Evolutionary conservation across 257 asterid species (phyloP).

Genomic region (Lantana camara): DNA sequence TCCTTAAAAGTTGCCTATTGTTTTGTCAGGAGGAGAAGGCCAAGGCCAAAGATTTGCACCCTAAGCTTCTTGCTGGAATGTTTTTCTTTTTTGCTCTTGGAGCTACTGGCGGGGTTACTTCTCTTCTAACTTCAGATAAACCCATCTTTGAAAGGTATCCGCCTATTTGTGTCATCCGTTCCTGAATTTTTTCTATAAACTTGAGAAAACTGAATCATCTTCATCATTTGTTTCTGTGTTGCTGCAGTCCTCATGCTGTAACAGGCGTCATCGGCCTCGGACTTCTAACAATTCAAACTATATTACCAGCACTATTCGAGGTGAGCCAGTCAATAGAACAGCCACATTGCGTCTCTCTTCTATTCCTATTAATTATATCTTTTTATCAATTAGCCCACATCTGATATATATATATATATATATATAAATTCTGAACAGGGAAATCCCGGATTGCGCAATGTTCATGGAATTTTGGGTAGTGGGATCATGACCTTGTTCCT

Average conservation of each 20-base stretch:
- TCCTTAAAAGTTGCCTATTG: not conserved
- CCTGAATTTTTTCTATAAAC: not conserved
- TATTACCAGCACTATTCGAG: constrained; percentile 56
- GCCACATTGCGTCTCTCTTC: not conserved
- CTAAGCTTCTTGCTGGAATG: constrained; percentile 96
- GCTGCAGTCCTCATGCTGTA: constrained; percentile 66
- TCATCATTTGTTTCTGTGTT: constrained; percentile 1
- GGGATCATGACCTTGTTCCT: constrained; percentile 90
- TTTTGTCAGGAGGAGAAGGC: constrained; percentile 83
- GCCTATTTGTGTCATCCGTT: not conserved
- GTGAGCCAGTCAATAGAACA: constrained; percentile 41
- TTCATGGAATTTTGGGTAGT: constrained; percentile 88
- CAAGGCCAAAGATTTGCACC: constrained; percentile 92
- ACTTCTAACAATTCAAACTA: constrained; percentile 40
- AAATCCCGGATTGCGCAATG: constrained; percentile 70
- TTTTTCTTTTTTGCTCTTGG: constrained; percentile 97
- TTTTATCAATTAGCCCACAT: not conserved
- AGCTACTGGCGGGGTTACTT: constrained; percentile 85
- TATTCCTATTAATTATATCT: not conserved
- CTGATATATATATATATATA: constrained; percentile 2
- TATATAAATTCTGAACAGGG: constrained; percentile 45
- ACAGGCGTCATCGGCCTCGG: constrained; percentile 50
- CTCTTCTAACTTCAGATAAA: constrained; percentile 86
- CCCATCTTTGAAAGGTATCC: constrained; percentile 87
- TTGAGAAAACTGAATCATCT: too few relatives aligned